phyloP scores from a whole-genome alignment of 2,329 filamentous ascomycete genomes.

The Penicillium italicum region DNA sequence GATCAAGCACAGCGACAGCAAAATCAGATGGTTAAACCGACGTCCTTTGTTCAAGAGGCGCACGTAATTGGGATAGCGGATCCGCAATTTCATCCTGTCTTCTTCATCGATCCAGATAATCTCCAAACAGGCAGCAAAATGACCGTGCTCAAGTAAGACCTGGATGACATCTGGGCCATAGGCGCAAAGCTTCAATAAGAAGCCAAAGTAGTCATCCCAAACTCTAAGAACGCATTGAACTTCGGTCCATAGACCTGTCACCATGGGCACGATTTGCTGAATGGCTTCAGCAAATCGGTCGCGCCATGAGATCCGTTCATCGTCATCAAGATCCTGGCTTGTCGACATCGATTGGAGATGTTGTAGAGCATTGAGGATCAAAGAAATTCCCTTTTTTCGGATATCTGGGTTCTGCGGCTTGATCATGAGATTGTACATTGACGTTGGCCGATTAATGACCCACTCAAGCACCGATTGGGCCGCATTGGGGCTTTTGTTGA shows the following conservation, averaged over 20 bases:
- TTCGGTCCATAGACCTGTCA: constrained; percentile 58
- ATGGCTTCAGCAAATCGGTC: constrained; percentile 29
- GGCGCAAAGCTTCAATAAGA: constrained; percentile 63
- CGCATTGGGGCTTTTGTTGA: constrained; percentile 52
- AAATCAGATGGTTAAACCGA: constrained; percentile 42
- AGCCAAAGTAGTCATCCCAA: constrained; percentile 73
- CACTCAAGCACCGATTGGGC: constrained; percentile 61
- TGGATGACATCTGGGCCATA: constrained; percentile 59
- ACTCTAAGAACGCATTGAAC: constrained; percentile 61
- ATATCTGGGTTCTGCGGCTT: constrained; percentile 56
- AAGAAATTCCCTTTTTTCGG: constrained; percentile 51
- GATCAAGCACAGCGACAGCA: constrained; percentile 42
- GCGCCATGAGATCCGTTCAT: constrained; percentile 26
- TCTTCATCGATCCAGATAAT: constrained; percentile 59
- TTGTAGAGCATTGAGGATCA: constrained; percentile 56
- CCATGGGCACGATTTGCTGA: constrained; percentile 42
- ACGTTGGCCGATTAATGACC: constrained; percentile 53
- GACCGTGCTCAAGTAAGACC: constrained; percentile 59
- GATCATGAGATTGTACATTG: constrained; percentile 63
- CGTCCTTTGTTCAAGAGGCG: constrained; percentile 46
- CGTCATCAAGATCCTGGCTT: constrained; percentile 25
- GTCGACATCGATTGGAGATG: constrained; percentile 48
- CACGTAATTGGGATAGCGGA: constrained; percentile 50
- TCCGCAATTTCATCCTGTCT: constrained; percentile 48
- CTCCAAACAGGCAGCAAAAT: constrained; percentile 56